Base-by-base conservation (phyloP, 2,329 filamentous ascomycete genomes). In the Calycina marina region DNA sequence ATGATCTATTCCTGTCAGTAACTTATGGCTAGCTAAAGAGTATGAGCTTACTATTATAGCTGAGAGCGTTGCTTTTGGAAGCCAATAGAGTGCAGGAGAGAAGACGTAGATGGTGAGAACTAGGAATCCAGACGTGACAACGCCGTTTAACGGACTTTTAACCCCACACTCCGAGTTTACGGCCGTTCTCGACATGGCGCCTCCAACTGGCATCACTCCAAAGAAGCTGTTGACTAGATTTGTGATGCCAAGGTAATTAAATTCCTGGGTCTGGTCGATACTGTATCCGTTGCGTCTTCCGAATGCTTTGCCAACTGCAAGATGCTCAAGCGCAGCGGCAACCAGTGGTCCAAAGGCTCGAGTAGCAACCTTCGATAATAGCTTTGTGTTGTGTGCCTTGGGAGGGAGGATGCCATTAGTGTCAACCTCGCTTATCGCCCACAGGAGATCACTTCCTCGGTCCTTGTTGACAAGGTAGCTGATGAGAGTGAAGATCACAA, bases 141-240 rank as follows among this genome's bases (percentile, higher is more conserved):
- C 42, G 4, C 72, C 72, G 25, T 67, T 72, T 0, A 75, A 54
- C 0, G 74, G 74, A 4, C 68, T 72, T 39, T 64, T 66, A 44
- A 77, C 73, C 18, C 67, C 65, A 30, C 69, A 73, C 17, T 70
- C 63, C 0, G 70, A 75, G 56, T 77, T 78, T 46, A 79, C 71
- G 6, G 74, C 71, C 1, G 73, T 77, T 6, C 73, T 61, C 0
- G 71, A 76, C 67, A 79, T 77, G 40, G 72, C 72, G 14, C 72
- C 74, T 9, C 72, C 70, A 9, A 75, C 61, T 0, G 70, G 61
- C 68, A 77, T 74, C 6, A 66, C 59, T 14, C 69, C 67, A 50
- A 78, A 77, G 53, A 76, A 70, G 28, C 65, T 67, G 53, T 76
- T 77, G 54, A 72, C 61, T 37, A 77, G 63, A 51, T 77, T 77